phyloP scores from a whole-genome alignment of 441 rosid genomes.

The Daphne laureola region DNA sequence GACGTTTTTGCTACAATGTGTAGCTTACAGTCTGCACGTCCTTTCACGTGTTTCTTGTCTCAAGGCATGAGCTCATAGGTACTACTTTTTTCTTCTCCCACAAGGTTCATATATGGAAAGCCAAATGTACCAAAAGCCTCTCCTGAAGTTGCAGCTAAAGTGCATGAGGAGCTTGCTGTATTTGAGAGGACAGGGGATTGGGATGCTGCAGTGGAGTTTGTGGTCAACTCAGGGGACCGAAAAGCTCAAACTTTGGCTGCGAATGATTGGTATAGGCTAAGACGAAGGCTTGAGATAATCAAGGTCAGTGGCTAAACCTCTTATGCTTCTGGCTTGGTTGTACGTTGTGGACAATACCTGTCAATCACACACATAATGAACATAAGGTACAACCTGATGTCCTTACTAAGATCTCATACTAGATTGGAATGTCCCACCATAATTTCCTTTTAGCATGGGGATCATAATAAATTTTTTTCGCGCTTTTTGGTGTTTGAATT shows the following conservation, averaged over 20 bases:
- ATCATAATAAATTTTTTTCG: too few relatives aligned
- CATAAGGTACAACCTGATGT: too few relatives aligned
- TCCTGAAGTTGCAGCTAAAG: conserved; percentile 55
- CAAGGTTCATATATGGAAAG: conserved; percentile 81
- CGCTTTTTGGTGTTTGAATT: not conserved
- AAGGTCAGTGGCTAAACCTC: conserved; percentile 39
- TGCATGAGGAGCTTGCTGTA: conserved; percentile 42
- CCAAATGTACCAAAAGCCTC: conserved; percentile 88
- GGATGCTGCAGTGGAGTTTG: conserved; percentile 77
- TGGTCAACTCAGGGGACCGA: conserved; percentile 68
- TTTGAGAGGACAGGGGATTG: conserved; percentile 52
- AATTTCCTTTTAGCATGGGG: too few relatives aligned
- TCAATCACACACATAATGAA: too few relatives aligned
- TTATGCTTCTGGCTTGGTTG: not conserved
- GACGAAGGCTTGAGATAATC: conserved; percentile 90
- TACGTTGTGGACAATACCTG: not conserved
- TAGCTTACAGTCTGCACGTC: not conserved
- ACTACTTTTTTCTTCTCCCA: conserved; percentile 11
- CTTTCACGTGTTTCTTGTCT: not conserved
- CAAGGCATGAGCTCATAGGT: too few relatives aligned
- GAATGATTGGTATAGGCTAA: conserved; percentile 85
- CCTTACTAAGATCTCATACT: too few relatives aligned
- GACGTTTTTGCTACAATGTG: not conserved
- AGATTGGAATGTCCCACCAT: too few relatives aligned
- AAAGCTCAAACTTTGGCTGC: conserved; percentile 48